Percentiles rank a stretch among this genome's conserved stretches.
These are phyloP conservation scores for Simmondsia chinensis DNA, from an alignment of 148 eudicot species.

Conservation along the genomic window DNA sequence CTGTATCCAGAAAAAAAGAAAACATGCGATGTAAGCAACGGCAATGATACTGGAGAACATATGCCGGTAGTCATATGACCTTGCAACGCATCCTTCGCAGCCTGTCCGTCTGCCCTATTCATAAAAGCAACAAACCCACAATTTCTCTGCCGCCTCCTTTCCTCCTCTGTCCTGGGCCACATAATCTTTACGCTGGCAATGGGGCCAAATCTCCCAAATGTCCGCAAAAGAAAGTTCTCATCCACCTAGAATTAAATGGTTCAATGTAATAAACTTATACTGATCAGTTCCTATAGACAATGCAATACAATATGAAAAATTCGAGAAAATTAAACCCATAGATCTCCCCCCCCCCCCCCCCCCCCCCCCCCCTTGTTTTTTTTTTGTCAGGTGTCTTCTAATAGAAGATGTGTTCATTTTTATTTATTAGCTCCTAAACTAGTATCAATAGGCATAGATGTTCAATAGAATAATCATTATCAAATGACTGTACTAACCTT, in stretches of 20 bases:
- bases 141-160: constrained; percentile 78
- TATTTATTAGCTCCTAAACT: neutral
- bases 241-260: constrained; percentile 53
- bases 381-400: too few species aligned
- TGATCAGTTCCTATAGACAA: neutral
- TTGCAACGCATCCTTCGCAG: constrained; percentile 99
- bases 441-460: neutral
- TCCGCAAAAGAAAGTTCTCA: constrained; percentile 91
- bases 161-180: constrained; percentile 99
- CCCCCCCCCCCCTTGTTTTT: too few species aligned
- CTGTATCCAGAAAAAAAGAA: too few species aligned
- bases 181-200: constrained; percentile 98
- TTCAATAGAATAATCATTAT: neutral
- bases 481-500: constrained; percentile 41
- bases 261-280: neutral
- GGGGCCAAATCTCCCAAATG: constrained; percentile 98
- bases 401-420: too few species aligned
- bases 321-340: too few species aligned
- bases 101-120: constrained; percentile 97
- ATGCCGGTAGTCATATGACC: constrained; percentile 28
- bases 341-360: too few species aligned
- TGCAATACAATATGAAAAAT: too few species aligned
- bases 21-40: too few species aligned
- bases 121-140: constrained; percentile 99
- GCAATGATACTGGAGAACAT: too few species aligned